Base-by-base conservation (phyloP, 1,284 basidiomycete genomes). In the Sporisorium scitamineum region DNA sequence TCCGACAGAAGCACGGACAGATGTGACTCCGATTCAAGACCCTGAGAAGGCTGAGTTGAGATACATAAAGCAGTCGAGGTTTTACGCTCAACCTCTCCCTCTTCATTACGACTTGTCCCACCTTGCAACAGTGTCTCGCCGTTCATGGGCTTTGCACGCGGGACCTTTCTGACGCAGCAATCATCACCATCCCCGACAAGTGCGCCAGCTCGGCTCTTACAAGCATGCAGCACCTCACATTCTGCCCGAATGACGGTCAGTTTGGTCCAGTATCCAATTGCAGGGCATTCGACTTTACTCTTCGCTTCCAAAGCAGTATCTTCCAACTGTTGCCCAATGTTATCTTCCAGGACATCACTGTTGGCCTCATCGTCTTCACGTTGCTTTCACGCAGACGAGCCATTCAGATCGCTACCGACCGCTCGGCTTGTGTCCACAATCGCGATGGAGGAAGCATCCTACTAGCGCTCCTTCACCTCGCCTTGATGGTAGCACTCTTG, bases 231-330 rank as follows among this genome's bases (percentile, higher is more conserved):
- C n/a, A 44, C 53, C 18, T 16, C 39, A 27, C 42, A 9, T 54
- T 61, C 31, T 61, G 59, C 41, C 31, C 47, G 24, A 39, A 58
- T 32, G 55, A 64, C 22, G 61, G 31, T 22, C 14, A 22, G 26
- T 62, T 60, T 20, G 70, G 72, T 5, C 72, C 70, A 1, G 42
- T 57, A 32, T 75, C 72, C 29, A 61, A 29, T 9, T 75, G 70
- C 53, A 63, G 72, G 6, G 53, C 57, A 31, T 75, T 75, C 45
- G 72, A 75, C 54, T 75, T 72, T 20, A 75, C 72, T 8, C 44
- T 75, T 1, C 48, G 48, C 24, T 75, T 75, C 53, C 52, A 62
- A 24, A 73, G 57, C 56, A 52, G 61, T 48, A 59, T 73, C 20
- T 45, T 75, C 6, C 50, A 55, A 10, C 14, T 67, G 42, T 20